phyloP scores from a whole-genome alignment of 106 monocot genomes.

The Dendrobium catenatum region DNA sequence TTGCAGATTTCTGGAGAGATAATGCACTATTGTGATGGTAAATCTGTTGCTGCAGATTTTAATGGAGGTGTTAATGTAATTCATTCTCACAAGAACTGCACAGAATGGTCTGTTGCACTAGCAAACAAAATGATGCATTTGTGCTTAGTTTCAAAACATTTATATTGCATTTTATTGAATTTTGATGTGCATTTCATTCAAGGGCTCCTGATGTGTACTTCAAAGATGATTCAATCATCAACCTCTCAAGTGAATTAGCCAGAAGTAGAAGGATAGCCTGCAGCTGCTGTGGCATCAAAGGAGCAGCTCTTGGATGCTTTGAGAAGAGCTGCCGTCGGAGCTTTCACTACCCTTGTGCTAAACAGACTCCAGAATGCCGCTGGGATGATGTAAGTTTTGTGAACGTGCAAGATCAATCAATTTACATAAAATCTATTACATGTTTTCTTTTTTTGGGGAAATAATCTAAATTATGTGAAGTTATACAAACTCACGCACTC shows the following conservation, averaged over 20 bases:
- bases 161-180: not conserved
- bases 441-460: too few species aligned
- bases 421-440: not conserved
- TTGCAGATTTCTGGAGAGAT: slow-evolving; percentile 86
- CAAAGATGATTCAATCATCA: slow-evolving; percentile 60
- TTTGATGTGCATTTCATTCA: slow-evolving; percentile 8
- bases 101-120: slow-evolving; percentile 59
- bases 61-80: slow-evolving; percentile 54
- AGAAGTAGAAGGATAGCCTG: slow-evolving; percentile 92
- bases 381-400: slow-evolving; percentile 69
- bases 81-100: slow-evolving; percentile 78
- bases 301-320: slow-evolving; percentile 92
- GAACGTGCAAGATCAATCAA: not conserved
- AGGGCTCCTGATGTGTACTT: slow-evolving; percentile 99
- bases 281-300: slow-evolving; percentile 77
- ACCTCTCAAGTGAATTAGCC: slow-evolving; percentile 63
- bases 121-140: not conserved
- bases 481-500: too few species aligned
- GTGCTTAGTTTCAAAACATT: not conserved
- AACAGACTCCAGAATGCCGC: slow-evolving; percentile 63
- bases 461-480: too few species aligned
- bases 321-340: slow-evolving; percentile 86
- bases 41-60: slow-evolving; percentile 49
- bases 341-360: slow-evolving; percentile 94
- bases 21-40: slow-evolving; percentile 78